Evolutionary conservation across 2,329 filamentous ascomycete genomes (phyloP).

Genomic region (Rhynchosporium graminicola): DNA sequence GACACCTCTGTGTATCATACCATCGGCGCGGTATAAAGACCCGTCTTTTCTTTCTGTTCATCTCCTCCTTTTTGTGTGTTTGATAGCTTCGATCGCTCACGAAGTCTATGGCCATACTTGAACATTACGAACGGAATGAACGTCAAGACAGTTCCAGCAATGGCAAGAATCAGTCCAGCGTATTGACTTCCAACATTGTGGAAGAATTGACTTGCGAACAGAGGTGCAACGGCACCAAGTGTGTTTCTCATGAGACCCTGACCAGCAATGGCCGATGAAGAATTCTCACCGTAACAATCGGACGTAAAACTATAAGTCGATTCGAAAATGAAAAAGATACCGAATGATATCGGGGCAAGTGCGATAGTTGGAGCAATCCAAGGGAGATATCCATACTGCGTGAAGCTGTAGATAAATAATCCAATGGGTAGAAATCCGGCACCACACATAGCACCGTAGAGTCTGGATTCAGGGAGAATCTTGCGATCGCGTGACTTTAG

Average conservation of each 20-base stretch:
- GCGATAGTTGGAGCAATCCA: constrained; percentile 67
- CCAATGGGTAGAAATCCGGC: constrained; percentile 74
- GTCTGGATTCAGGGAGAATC: constrained; percentile 65
- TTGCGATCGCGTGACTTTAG: constrained; percentile 27
- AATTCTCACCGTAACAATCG: constrained; percentile 81
- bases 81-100: constrained; percentile 40
- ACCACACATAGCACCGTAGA: constrained; percentile 80
- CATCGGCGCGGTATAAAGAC: constrained; percentile 28
- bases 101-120: constrained; percentile 55
- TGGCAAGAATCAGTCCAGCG: constrained; percentile 71
- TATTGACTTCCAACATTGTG: constrained; percentile 66
- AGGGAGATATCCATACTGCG: constrained; percentile 53
- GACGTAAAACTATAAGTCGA: constrained; percentile 89
- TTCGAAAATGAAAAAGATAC: constrained; percentile 82
- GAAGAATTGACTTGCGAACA: constrained; percentile 76
- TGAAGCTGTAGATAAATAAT: constrained; percentile 68
- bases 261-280: constrained; percentile 79
- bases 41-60: constrained; percentile 30
- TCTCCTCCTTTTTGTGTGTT: constrained; percentile 25
- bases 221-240: constrained; percentile 74
- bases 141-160: constrained; percentile 56
- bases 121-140: constrained; percentile 74
- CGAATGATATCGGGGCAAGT: constrained; percentile 61
- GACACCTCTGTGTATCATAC: constrained; percentile 28
- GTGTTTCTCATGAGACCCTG: constrained; percentile 84